phyloP scores from a whole-genome alignment of 1,284 basidiomycete genomes.

The Ceratorhiza oryzae-sativae region DNA sequence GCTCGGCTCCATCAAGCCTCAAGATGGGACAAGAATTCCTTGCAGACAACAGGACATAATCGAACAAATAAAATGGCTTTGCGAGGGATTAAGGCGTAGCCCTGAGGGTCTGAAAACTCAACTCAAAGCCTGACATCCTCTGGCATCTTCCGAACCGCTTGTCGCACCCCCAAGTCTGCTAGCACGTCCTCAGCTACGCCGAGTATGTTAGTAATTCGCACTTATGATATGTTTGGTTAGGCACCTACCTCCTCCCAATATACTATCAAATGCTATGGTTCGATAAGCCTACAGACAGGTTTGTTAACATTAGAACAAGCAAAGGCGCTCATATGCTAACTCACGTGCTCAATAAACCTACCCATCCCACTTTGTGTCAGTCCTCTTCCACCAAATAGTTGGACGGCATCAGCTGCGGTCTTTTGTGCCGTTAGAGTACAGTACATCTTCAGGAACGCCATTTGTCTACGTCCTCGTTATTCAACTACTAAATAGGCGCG shows the following conservation, averaged over 20 bases:
- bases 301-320: not conserved
- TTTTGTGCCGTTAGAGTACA: constrained; percentile 42
- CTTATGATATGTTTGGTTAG: not conserved
- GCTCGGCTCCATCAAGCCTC: no score
- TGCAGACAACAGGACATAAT: no score
- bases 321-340: not conserved
- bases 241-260: constrained; percentile 40
- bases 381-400: constrained; percentile 46
- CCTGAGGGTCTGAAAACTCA: not conserved
- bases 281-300: constrained; percentile 16
- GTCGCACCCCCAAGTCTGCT: constrained; percentile 42
- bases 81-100: no score
- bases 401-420: constrained; percentile 51
- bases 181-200: constrained; percentile 41
- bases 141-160: constrained; percentile 42
- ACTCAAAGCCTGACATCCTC: constrained; percentile 38
- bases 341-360: constrained; percentile 42
- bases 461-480: constrained; percentile 43
- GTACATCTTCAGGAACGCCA: constrained; percentile 51
- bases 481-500: not conserved
- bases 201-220: not conserved
- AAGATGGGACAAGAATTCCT: no score
- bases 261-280: constrained; percentile 40
- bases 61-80: no score
- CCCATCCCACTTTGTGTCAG: constrained; percentile 48